Base-by-base conservation (phyloP, 2,329 filamentous ascomycete genomes). In the Aureobasidium uvarum region DNA sequence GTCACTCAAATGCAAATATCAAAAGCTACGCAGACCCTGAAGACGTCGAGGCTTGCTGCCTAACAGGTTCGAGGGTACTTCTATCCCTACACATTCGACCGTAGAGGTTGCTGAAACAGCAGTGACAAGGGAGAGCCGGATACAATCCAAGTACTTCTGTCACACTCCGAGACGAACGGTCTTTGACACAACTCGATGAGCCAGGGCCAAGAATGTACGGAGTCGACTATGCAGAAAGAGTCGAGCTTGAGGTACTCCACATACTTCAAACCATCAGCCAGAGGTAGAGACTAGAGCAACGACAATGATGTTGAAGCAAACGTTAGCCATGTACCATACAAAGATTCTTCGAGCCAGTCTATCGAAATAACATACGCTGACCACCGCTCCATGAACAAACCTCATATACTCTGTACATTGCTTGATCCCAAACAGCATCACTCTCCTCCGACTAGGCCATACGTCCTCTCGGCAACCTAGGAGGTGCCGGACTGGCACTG, bases 401-500 rank as follows among this genome's bases (percentile, higher is more conserved):
- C 23, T 10, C 16, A 8, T 16, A 28, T n/a, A 55, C 20, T 5
- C 5, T 38, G 7, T 41, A 36, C 20, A 39, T 7, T 18, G 8
- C 16, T 6, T 10, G 10, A 28, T 52, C 18, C 28, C 31, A 11
- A 33, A n/a, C 4, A 11, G 10, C 16, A 5, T 36, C 6, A 54
- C 13, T 11, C 20, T 23, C 18, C 20, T 5, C 33, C 13, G 13
- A 62, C 18, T 25, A 52, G 50, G 33, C 60, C 60, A 63, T 63
- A 2, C 60, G 46, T 36, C 60, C 60, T 45, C 60, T 63, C 11
- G 60, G 60, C 18, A 63, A 25, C n/a, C 46, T 52, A 25, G 60
- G 60, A 45, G 60, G 60, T 25, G 18, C 60, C 5, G 60, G 48
- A 18, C 48, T 63, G 6, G 60, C 36, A 4, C 5, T 31, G 16